Base-by-base conservation (phyloP, 192 early-diverging fungal species). In the Geosiphon pyriformis region DNA sequence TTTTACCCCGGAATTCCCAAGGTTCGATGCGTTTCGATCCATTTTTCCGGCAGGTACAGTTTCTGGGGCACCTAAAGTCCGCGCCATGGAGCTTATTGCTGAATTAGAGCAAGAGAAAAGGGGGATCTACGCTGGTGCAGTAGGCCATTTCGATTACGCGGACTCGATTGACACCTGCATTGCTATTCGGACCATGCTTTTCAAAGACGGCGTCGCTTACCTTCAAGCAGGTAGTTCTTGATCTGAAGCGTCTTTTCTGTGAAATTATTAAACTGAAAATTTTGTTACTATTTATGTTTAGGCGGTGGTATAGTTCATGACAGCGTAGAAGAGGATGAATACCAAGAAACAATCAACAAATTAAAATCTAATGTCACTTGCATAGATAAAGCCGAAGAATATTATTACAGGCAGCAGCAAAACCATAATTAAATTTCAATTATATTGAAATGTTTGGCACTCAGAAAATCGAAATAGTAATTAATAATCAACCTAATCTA, bases 11-110 rank as follows among this genome's bases (percentile, higher is more conserved):
- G n/a, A n/a, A n/a, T n/a, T n/a, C n/a, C n/a, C 30, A 1, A 66
- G 65, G 23, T 97, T 88, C 76, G 95, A 98, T 74, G 95, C 95
- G 0, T 97, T 99, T 82, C 82, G 97, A 52, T 91, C 92, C 20
- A 96, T 98, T 52, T 98, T 99, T 76, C 97, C 97, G 3, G 97
- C 97, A 7, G 95, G 97, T 17, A 99, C 97, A 23, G 90, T 98
- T 25, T 91, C 89, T n/a, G 97, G 97, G 50, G 95, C 97, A 31
- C 97, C 97, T 50, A 99, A 99, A 80, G 93, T 99, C 48, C 83
- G 90, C 33, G 97, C 97, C 18, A 89, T 99, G 79, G 92, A 97
- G 76, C 78, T 99, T 46, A 97, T 99, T 72, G 86, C 87, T 62
- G 90, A 86, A 11, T 77, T 90, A 46, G 97, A 99, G 77, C 80